Conservation (phyloP, 176 grass and related monocot species). For the Raddia distichophylla region DNA sequence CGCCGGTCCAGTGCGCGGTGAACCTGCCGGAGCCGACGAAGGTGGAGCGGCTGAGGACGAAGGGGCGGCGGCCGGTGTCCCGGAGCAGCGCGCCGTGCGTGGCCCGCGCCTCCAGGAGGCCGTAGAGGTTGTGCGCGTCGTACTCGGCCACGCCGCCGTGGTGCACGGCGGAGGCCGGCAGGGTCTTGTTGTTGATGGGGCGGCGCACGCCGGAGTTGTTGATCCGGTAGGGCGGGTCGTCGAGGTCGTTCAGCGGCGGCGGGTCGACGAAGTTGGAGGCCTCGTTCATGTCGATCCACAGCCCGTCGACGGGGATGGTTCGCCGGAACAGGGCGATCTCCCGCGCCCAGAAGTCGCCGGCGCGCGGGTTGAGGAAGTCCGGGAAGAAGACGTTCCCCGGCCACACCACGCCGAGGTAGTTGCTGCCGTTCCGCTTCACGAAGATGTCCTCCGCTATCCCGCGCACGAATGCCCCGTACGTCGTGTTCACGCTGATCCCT, state of each 20-base stretch:
- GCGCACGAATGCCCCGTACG: constrained; percentile 59
- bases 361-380: constrained; percentile 74
- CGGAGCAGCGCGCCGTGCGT: constrained; percentile 54
- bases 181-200: constrained; percentile 61
- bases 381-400: constrained; percentile 83
- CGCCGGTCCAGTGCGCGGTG: constrained; percentile 83
- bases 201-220: constrained; percentile 64
- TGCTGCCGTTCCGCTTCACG: constrained; percentile 63
- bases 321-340: constrained; percentile 72
- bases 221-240: constrained; percentile 80
- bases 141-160: constrained; percentile 68
- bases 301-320: constrained; percentile 76
- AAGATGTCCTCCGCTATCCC: constrained; percentile 70
- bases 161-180: constrained; percentile 69
- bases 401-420: constrained; percentile 78
- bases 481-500: constrained; percentile 69
- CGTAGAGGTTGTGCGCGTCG: constrained; percentile 80
- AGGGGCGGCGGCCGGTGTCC: constrained; percentile 69
- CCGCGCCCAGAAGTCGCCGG: constrained; percentile 56
- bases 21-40: constrained; percentile 80
- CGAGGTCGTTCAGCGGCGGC: constrained; percentile 50
- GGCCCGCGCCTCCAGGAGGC: constrained; percentile 68
- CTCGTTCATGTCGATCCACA: constrained; percentile 98
- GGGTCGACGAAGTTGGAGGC: constrained; percentile 70
- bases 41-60: constrained; percentile 78